Conservation (phyloP, 805 yeast species). For the Debaryomyces prosopidis region DNA sequence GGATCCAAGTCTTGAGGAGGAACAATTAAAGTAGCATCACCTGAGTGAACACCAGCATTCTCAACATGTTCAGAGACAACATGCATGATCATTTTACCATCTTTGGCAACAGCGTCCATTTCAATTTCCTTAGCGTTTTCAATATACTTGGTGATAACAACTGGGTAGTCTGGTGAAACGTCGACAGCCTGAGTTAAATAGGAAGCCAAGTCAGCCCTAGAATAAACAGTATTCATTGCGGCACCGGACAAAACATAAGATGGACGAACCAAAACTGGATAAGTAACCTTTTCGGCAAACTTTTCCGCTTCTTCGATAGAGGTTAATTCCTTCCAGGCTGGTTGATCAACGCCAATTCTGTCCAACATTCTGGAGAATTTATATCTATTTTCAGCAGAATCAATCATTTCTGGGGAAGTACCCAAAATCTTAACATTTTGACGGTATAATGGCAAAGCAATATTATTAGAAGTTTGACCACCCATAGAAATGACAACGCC, state of each 20-base stretch:
- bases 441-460: slow-evolving; percentile 88
- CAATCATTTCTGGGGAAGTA: slow-evolving; percentile 98
- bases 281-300: slow-evolving; percentile 86
- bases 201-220: slow-evolving; percentile 81
- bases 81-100: slow-evolving; percentile 93
- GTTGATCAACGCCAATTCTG: slow-evolving; percentile 95
- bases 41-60: slow-evolving; percentile 99
- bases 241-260: slow-evolving; percentile 98
- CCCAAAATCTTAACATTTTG: slow-evolving; percentile 95
- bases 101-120: slow-evolving; percentile 97
- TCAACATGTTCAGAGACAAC: slow-evolving; percentile 98
- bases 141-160: slow-evolving; percentile 93
- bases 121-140: slow-evolving; percentile 97
- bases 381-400: slow-evolving; percentile 96
- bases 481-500: slow-evolving; percentile 98
- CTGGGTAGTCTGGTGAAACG: slow-evolving; percentile 97
- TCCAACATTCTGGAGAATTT: slow-evolving; percentile 97
- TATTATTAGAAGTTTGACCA: slow-evolving; percentile 97
- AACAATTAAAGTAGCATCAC: slow-evolving; percentile 96
- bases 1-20: slow-evolving; percentile 96
- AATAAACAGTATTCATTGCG: slow-evolving; percentile 96
- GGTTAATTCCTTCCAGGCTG: slow-evolving; percentile 98
- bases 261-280: slow-evolving; percentile 96
- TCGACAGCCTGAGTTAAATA: slow-evolving; percentile 93
- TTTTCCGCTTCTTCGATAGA: slow-evolving; percentile 89